Percentiles rank a stretch among this genome's conserved stretches.
These are phyloP conservation scores for Crithidia brevicula DNA, from an alignment of 208 protist species.

Conservation along the genomic window DNA sequence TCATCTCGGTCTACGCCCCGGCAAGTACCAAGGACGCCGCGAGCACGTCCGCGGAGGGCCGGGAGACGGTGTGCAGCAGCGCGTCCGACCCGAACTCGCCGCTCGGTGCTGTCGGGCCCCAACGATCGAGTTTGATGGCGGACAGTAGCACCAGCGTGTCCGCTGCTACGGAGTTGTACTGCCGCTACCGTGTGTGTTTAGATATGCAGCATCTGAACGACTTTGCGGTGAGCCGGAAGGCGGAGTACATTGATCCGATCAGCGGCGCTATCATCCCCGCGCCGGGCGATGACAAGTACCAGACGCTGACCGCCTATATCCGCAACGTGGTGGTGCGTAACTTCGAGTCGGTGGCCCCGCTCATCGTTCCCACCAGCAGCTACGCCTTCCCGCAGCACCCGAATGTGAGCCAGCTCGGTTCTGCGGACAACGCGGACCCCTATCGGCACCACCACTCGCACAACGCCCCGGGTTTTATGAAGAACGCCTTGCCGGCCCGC, in stretches of 20 bases:
- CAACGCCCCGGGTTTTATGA: constrained; percentile 40
- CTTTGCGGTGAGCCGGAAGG: constrained; percentile 65
- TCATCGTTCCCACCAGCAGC: constrained; percentile 35
- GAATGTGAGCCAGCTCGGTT: constrained; percentile 36
- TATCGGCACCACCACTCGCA: constrained; percentile 43
- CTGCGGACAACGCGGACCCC: constrained; percentile 14
- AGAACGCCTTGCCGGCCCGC: constrained; percentile 26
- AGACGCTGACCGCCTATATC: constrained; percentile 44
- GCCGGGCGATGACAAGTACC: constrained; percentile 46
- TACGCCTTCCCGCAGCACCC: constrained; percentile 39
- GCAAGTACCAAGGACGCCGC: neutral
- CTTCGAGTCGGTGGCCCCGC: constrained; percentile 65
- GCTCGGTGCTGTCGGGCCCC: neutral
- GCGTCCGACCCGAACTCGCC: constrained; percentile 13
- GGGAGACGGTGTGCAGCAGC: neutral
- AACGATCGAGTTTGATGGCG: neutral
- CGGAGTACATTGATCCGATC: constrained; percentile 74
- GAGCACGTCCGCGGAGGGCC: neutral
- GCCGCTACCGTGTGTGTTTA: constrained; percentile 65
- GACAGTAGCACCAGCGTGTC: neutral
- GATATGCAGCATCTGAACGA: constrained; percentile 42
- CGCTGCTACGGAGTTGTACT: constrained; percentile 23
- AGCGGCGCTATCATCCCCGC: constrained; percentile 65
- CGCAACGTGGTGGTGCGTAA: constrained; percentile 51
- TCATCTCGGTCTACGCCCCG: constrained; percentile 55